These are phyloP conservation scores for Vigna unguiculata DNA, from an alignment of 306 rosid species.

Conservation along the genomic window DNA sequence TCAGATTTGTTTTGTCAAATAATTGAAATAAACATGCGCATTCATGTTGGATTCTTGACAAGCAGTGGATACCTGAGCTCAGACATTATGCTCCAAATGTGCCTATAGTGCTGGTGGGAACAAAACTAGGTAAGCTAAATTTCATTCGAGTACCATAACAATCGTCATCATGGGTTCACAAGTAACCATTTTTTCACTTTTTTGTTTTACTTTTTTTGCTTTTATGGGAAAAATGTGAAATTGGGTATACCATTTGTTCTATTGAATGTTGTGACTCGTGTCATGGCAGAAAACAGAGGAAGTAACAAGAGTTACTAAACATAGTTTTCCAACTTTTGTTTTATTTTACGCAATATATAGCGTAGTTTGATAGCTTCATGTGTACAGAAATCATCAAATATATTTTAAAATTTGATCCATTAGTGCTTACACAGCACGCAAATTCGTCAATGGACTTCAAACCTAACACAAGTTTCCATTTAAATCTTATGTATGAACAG, in stretches of 20 bases:
- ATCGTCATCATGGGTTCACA: conserved; percentile 12
- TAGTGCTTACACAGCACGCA: conserved; percentile 1
- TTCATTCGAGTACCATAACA: conserved; percentile 20
- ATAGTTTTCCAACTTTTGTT: background rate
- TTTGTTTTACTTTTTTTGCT: background rate
- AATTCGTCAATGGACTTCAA: background rate
- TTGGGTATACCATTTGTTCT: background rate
- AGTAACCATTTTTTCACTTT: background rate
- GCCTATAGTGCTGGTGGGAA: conserved; percentile 79
- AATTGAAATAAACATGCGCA: conserved; percentile 1
- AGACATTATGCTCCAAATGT: conserved; percentile 81
- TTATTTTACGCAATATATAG: background rate
- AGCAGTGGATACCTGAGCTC: conserved; percentile 82
- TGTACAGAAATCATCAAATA: background rate
- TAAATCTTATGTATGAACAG: conserved; percentile 45
- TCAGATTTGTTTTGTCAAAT: conserved; percentile 24
- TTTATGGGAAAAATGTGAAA: background rate
- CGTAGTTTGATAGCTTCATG: background rate
- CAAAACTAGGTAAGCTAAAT: conserved; percentile 68
- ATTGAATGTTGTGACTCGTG: background rate
- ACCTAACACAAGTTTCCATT: background rate
- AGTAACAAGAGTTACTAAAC: background rate
- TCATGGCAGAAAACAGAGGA: conserved; percentile 28
- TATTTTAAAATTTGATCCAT: background rate
- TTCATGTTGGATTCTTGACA: conserved; percentile 36